A percentile compares a stretch with the other conserved stretches of the same genome.
These are phyloP conservation scores for Citrus medica DNA, from an alignment of 345 rosid species.

Conservation along the genomic window DNA sequence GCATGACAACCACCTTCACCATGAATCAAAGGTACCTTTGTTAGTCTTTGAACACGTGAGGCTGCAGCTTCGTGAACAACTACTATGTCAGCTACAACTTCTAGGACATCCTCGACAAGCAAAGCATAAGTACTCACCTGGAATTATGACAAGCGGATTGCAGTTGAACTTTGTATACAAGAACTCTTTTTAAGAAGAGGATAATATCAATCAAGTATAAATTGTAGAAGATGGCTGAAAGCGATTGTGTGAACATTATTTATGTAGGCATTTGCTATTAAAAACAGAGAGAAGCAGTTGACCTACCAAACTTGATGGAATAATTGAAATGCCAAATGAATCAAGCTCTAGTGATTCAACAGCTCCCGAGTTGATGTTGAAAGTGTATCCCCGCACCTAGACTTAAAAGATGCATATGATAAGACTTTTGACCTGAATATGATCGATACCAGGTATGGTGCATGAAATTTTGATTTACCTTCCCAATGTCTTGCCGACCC, in stretches of 20 bases:
- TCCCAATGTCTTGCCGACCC: constrained; percentile 56
- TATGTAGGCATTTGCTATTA: neutral
- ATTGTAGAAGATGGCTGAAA: neutral
- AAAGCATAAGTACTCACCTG: constrained; percentile 87
- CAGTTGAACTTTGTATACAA: neutral
- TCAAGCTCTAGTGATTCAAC: constrained; percentile 84
- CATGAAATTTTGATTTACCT: constrained; percentile 39
- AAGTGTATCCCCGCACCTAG: constrained; percentile 83
- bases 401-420: neutral
- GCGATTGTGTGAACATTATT: neutral
- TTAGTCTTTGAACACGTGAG: constrained; percentile 65
- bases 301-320: constrained; percentile 89
- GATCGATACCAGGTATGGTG: constrained; percentile 4
- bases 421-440: neutral
- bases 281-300: neutral
- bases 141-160: constrained; percentile 15
- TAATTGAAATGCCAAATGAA: constrained; percentile 79
- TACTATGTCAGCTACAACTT: constrained; percentile 62
- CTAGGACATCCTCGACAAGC: constrained; percentile 68
- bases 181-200: neutral
- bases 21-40: constrained; percentile 50
- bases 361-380: constrained; percentile 72
- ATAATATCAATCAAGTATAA: neutral
- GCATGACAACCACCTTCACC: neutral
- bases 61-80: constrained; percentile 79